These are phyloP conservation scores for Coelastrella sp. DNA, from an alignment of 139 green algal genomes.

Conservation along the genomic window DNA sequence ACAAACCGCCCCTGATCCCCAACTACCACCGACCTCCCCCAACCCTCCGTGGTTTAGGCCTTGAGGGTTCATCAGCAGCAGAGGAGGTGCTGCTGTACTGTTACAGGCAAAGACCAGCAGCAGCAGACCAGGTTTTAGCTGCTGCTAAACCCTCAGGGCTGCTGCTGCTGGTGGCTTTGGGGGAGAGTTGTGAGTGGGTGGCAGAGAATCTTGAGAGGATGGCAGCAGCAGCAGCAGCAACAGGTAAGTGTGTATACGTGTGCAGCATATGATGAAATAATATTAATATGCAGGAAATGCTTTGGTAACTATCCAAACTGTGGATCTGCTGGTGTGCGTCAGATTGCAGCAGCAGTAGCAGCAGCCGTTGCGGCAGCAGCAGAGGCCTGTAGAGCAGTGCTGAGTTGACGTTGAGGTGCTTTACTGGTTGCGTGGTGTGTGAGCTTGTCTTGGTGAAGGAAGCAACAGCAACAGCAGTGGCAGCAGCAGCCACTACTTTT, in stretches of 20 bases:
- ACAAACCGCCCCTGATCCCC: constrained; percentile 35
- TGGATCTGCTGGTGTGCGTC: background rate
- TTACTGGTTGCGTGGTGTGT: no score
- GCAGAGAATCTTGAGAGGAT: constrained; percentile 4
- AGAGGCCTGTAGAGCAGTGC: background rate
- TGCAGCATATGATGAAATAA: no score
- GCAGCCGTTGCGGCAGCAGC: background rate
- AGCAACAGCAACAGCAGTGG: no score
- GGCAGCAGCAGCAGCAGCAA: constrained; percentile 28
- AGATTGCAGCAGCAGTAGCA: background rate
- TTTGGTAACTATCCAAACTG: no score
- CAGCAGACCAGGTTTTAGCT: constrained; percentile 30
- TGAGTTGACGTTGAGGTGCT: no score
- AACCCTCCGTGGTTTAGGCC: constrained; percentile 56
- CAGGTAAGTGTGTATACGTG: background rate
- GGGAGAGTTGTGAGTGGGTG: constrained; percentile 62
- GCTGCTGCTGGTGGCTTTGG: constrained; percentile 56
- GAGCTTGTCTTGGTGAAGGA: no score
- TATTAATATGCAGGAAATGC: no score
- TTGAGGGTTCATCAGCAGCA: constrained; percentile 52
- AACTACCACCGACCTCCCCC: constrained; percentile 5
- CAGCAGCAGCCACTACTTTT: no score
- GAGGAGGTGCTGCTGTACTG: constrained; percentile 57
- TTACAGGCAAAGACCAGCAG: constrained; percentile 40
- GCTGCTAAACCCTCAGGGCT: background rate